Base-by-base conservation (phyloP, 2,329 filamentous ascomycete species). In the Colletotrichum camelliae region DNA sequence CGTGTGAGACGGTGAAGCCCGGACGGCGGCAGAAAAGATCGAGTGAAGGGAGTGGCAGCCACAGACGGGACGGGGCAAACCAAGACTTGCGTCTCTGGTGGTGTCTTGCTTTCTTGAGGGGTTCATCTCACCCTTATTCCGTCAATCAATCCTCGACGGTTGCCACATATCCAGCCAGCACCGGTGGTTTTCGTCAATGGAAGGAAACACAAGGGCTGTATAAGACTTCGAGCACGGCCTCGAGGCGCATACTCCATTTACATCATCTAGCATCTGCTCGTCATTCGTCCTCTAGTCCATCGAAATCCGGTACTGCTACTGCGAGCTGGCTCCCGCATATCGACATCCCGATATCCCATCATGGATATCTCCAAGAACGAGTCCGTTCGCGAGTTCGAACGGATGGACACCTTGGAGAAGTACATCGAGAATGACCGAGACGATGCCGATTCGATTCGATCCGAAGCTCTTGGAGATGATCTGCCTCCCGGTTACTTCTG, bases 401-500 rank as follows among this genome's bases (percentile, higher is more conserved):
- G 37, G 60, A 43, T 37, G 24, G 64, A 67, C 31, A 64, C 43
- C 27, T 8, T 55, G 39, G 58, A 76, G 12, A 76, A 67, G 10
- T 60, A 80, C 48, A 70, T 62, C 16, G 78, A 79, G 16, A 57
- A 62, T 29, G 65, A 78, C 58, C 72, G 75, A 55, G 78, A 80
- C 9, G 83, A 84, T 75, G 77, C 80, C 7, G 78, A 81, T 7
- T 85, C 84, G 8, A 81, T 85, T 72, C 80, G 83, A 64, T 82
- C 80, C 15, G 83, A 81, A 35, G 84, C 84, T 8, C 78, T 83
- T 2, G 83, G 84, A 2, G 79, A 85, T 52, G 79, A 84, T 55
- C 78, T 85, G 10, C 84, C 84, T 2, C 79, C 82, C 15, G 84
- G 84, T 4, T 85, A 85, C 75, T 85, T 84, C 75, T 83, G 81